Evolutionary conservation across 495 filamentous ascomycete species (phyloP), one percentile per base, ranked within the genome.

Genomic region (Penicillium canariense): DNA sequence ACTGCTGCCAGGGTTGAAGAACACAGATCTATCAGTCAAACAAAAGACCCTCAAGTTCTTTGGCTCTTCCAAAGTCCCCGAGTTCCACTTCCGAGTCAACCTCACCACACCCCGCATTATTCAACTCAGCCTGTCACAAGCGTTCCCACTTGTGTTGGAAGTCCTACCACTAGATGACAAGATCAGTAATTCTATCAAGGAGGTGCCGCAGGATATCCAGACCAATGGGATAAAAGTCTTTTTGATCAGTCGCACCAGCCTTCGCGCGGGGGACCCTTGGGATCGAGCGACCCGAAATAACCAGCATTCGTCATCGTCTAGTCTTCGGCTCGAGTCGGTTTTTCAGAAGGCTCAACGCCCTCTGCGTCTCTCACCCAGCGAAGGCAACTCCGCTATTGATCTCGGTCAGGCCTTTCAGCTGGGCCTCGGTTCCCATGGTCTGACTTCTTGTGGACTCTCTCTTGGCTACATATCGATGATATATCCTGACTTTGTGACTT

Each of bases 51-150:
- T 30, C 1, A 58, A 58, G 22, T 28, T 62, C 23, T 48, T 62
- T 32, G 45, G 42, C 20, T 55, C 55, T 3, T 62, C 59, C 3
- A 58, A 40, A 12, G 51, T 62, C 11, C 59, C 59, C n/a, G 20
- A 43, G 5, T 52, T 54, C 18, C 28, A 30, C 9, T 55, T 43
- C 22, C 14, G 25, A 1, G 2, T 54, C 18, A 39, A 20, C n/a
- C 30, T 22, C 10, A n/a, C 25, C 4, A 14, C 28, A 42, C 45
- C 53, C 14, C 2, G 17, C 14, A 36, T 22, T 30, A 27, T 49
- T 10, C 34, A 50, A 15, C 36, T 55, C 18, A 20, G 39, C 15
- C 10, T 43, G 26, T 45, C 45, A n/a, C 14, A 18, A 18, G 27
- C 45, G 26, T 28, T 50, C 32, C 48, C 31, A 4, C 18, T 50